These are phyloP conservation scores for Plasmopara viticola DNA, from an alignment of 352 stramenopile genomes.

Conservation along the genomic window DNA sequence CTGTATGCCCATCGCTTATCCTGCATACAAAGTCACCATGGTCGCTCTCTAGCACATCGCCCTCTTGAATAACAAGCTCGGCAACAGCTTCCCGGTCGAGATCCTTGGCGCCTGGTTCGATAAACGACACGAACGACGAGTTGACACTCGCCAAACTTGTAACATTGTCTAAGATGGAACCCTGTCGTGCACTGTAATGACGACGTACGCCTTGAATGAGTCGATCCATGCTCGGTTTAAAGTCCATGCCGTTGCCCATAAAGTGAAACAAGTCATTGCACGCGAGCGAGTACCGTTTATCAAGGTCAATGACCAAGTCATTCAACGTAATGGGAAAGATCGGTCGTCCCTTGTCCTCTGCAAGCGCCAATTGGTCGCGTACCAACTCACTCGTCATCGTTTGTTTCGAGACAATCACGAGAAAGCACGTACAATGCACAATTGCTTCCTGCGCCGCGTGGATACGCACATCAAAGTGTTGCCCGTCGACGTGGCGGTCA, in stretches of 20 bases:
- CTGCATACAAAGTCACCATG: background rate
- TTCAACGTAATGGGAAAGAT: conserved; percentile 81
- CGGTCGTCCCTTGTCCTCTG: conserved; percentile 73
- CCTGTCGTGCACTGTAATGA: conserved; percentile 19
- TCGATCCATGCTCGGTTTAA: conserved; percentile 51
- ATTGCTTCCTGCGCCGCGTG: conserved; percentile 76
- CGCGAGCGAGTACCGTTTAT: conserved; percentile 78
- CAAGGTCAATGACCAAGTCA: conserved; percentile 60
- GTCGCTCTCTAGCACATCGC: conserved; percentile 6
- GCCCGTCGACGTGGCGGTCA: conserved; percentile 51
- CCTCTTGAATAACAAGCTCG: conserved; percentile 27
- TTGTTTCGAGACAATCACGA: conserved; percentile 72
- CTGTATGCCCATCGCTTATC: conserved; percentile 2
- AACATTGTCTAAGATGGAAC: conserved; percentile 17
- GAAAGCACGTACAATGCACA: conserved; percentile 64
- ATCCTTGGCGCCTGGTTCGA: conserved; percentile 14
- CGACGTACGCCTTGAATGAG: conserved; percentile 40
- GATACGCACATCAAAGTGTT: conserved; percentile 70
- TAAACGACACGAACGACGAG: conserved; percentile 40
- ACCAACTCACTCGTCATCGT: conserved; percentile 70
- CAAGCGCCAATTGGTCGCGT: conserved; percentile 74
- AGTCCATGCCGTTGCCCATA: conserved; percentile 60
- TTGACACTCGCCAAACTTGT: conserved; percentile 30
- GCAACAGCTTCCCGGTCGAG: conserved; percentile 7
- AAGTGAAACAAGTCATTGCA: conserved; percentile 81